Evolutionary conservation across 2,329 filamentous ascomycete species (phyloP).

Genomic region (Colletotrichum tabaci): DNA sequence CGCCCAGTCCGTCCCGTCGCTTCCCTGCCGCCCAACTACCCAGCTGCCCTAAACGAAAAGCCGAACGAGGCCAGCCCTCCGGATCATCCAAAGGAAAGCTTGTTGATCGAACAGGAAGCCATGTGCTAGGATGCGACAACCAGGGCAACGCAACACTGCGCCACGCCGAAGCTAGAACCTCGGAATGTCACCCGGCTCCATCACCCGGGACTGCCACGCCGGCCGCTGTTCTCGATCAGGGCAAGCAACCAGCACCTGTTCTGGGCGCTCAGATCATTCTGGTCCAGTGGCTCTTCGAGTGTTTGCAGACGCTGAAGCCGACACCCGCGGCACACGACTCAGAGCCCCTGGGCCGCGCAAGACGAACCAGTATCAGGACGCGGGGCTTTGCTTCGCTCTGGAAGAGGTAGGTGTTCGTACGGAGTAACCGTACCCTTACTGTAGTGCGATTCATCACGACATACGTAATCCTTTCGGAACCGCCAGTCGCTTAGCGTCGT

Average conservation of each 20-base stretch:
- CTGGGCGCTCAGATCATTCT: slow-evolving; percentile 16
- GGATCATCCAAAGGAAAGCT: slow-evolving; percentile 40
- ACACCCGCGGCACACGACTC: slow-evolving; percentile 28
- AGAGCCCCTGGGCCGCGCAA: slow-evolving; percentile 29
- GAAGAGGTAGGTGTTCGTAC: too few species aligned
- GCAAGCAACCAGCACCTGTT: slow-evolving; percentile 6
- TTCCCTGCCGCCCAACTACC: slow-evolving; percentile 7
- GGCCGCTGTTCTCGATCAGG: slow-evolving; percentile 33
- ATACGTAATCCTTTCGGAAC: slow-evolving; percentile 31
- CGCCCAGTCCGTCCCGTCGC: slow-evolving; percentile 1
- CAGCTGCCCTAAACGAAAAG: slow-evolving; percentile 7
- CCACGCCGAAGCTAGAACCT: slow-evolving; percentile 37
- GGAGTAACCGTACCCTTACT: too few species aligned
- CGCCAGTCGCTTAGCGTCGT: not conserved
- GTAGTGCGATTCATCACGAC: slow-evolving; percentile 15
- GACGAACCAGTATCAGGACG: slow-evolving; percentile 11
- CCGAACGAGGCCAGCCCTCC: slow-evolving; percentile 25
- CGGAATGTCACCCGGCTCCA: slow-evolving; percentile 34
- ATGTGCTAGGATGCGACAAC: slow-evolving; percentile 26
- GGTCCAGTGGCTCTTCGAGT: not conserved
- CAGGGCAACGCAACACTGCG: slow-evolving; percentile 30
- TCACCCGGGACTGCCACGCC: slow-evolving; percentile 29
- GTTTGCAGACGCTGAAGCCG: slow-evolving; percentile 26
- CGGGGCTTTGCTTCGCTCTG: slow-evolving; percentile 19
- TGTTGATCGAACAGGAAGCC: slow-evolving; percentile 10